A percentile compares a stretch with the other conserved stretches of the same genome.
Evolutionary conservation across 2,329 filamentous ascomycete genomes (phyloP).

Genomic region (Nannizzia gypsea): DNA sequence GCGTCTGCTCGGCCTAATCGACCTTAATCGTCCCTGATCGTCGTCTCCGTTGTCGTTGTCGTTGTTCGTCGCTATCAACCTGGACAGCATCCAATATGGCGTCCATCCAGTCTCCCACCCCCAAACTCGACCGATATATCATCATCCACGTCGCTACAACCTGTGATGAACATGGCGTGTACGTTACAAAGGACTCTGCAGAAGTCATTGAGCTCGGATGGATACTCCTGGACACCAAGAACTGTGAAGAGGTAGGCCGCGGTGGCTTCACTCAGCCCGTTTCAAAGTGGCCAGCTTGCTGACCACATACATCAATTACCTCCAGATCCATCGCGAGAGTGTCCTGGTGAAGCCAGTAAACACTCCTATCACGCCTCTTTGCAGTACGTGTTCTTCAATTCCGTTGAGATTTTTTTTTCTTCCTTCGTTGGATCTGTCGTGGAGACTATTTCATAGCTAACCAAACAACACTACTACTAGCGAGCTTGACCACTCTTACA

Average conservation of each 20-base stretch:
- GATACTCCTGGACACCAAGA: slow-evolving; percentile 88
- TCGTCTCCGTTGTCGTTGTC: too few relatives aligned
- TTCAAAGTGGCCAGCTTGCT: slow-evolving; percentile 9
- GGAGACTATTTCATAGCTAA: slow-evolving; percentile 1
- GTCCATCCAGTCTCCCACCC: slow-evolving; percentile 40
- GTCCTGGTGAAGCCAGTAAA: slow-evolving; percentile 97
- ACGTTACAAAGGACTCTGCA: slow-evolving; percentile 97
- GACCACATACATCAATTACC: slow-evolving; percentile 3
- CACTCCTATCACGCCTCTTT: slow-evolving; percentile 94
- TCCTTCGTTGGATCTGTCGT: slow-evolving; percentile 12
- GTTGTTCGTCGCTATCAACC: too few relatives aligned
- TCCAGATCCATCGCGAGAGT: slow-evolving; percentile 81
- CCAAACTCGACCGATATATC: slow-evolving; percentile 86
- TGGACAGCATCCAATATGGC: slow-evolving; percentile 24
- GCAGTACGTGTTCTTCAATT: slow-evolving; percentile 60
- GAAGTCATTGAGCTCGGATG: slow-evolving; percentile 98
- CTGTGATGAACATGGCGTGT: slow-evolving; percentile 97
- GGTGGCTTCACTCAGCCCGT: neutral
- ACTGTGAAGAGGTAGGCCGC: slow-evolving; percentile 70
- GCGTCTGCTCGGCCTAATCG: too few relatives aligned
- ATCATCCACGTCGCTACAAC: slow-evolving; percentile 98
- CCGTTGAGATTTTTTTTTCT: slow-evolving; percentile 6
- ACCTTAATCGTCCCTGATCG: too few relatives aligned
- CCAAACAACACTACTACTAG: slow-evolving; percentile 36
- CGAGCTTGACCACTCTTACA: slow-evolving; percentile 90